Evolutionary conservation across 495 filamentous ascomycete genomes (phyloP).

Genomic region (Usnea hakonensis): DNA sequence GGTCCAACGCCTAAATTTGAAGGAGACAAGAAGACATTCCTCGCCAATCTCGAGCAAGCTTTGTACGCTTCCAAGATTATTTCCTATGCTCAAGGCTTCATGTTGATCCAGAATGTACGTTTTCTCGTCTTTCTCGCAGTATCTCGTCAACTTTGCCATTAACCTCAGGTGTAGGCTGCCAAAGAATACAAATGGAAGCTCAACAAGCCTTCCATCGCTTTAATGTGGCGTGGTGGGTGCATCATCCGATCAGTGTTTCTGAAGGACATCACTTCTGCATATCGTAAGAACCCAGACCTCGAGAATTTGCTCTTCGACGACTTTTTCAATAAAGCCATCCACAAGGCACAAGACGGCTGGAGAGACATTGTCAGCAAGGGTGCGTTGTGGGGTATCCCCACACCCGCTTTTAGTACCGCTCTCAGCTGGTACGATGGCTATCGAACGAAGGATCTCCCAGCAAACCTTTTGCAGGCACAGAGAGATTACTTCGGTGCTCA

Average conservation of each 20-base stretch:
- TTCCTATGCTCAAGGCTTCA: constrained; percentile 98
- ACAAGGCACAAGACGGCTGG: constrained; percentile 93
- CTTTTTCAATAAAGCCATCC: constrained; percentile 99
- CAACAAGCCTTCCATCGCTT: constrained; percentile 98
- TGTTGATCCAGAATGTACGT: constrained; percentile 97
- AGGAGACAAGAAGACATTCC: constrained; percentile 85
- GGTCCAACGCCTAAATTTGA: constrained; percentile 73
- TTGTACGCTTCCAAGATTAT: constrained; percentile 99
- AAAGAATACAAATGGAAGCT: constrained; percentile 96
- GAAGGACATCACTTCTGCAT: constrained; percentile 96
- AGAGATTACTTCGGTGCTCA: constrained; percentile 99
- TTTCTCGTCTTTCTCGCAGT: neutral
- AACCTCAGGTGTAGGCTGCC: constrained; percentile 55
- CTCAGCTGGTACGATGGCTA: constrained; percentile 98
- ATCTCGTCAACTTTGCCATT: constrained; percentile 18
- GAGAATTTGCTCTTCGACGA: constrained; percentile 98
- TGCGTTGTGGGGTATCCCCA: constrained; percentile 88
- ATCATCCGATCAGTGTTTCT: constrained; percentile 99
- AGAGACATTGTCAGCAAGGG: constrained; percentile 88
- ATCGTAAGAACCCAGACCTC: constrained; percentile 87
- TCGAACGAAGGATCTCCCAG: constrained; percentile 87
- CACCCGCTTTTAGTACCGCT: constrained; percentile 91
- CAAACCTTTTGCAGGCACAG: constrained; percentile 97
- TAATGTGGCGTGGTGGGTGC: constrained; percentile 99
- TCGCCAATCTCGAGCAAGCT: constrained; percentile 95